Base-by-base conservation (phyloP, 768 basidiomycete genomes). In the Coprinellus micaceus region DNA sequence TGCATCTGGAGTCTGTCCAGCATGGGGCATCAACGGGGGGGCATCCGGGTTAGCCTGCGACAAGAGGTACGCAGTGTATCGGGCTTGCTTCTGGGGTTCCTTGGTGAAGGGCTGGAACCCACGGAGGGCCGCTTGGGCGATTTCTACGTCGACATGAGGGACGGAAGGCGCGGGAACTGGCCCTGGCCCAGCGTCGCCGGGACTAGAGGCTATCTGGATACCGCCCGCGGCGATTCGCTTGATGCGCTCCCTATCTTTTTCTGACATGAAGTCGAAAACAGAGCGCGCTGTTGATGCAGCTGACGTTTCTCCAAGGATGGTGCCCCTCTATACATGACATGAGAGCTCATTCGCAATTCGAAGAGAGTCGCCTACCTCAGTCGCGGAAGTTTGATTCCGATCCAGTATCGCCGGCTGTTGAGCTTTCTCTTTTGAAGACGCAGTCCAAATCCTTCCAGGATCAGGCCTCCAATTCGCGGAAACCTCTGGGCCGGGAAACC, bases 211-310 rank as follows among this genome's bases (percentile, higher is more conserved):
- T 6, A 13, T 13, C 33, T 33, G 33, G 33, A 33, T 60, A 50
- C 69, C 62, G 50, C 63, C 67, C 6, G 78, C 63, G 12, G 80
- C 68, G 25, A 90, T 80, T 26, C 78, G 79, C 64, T 86, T 78
- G 15, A 99, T 78, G 5, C 95, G 86, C 58, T 97, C 94, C 54
- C 85, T 82, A 64, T 96, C 93, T 64, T 94, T 95, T 60, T 88
- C 83, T 0, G 97, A 96, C 67, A 98, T 84, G 67, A 86, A 98
- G 44, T 98, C 95, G 67, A 96, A 98, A 15, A 99, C 83, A 0
- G 96, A 98, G 11, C 84, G 84, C 1, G 89, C 82, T 13, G 80
- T 81, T 2, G 84, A 71, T 12, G 85, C 79, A 11, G 91, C 75
- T 11, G 84, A 84, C 10, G 82, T 82, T 71, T 98, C 97, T 53